Evolutionary conservation across 257 asterid species (phyloP).

Genomic region (Handroanthus guayacan): DNA sequence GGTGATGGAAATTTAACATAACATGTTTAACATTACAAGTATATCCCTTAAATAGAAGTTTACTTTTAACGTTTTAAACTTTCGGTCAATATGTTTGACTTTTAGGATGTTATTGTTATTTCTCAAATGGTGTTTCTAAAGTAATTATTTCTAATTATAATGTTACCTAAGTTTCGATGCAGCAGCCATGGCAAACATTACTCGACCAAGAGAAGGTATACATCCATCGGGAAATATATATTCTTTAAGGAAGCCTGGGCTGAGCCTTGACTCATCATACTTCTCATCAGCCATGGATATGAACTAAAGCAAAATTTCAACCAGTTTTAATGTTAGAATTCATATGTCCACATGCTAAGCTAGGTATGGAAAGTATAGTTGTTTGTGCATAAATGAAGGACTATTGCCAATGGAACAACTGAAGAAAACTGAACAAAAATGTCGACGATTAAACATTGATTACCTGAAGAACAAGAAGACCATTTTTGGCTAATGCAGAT

Average conservation of each 20-base stretch:
- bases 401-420: neutral
- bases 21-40: too few relatives aligned
- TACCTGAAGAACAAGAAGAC: constrained; percentile 75
- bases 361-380: too few relatives aligned
- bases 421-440: neutral
- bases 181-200: constrained; percentile 64
- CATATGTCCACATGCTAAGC: too few relatives aligned
- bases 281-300: constrained; percentile 64
- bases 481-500: constrained; percentile 57
- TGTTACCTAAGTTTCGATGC: constrained; percentile 62
- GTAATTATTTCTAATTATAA: too few relatives aligned
- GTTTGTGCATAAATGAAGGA: too few relatives aligned
- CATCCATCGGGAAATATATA: constrained; percentile 74
- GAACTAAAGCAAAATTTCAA: constrained; percentile 41
- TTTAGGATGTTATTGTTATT: too few relatives aligned
- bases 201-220: constrained; percentile 59
- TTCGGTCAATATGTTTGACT: too few relatives aligned
- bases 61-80: too few relatives aligned
- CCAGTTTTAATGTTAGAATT: neutral
- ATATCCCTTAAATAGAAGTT: too few relatives aligned
- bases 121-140: too few relatives aligned
- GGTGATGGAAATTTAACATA: too few relatives aligned
- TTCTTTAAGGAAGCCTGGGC: constrained; percentile 60
- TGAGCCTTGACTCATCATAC: constrained; percentile 57
- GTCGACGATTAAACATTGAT: neutral